These are phyloP conservation scores for Anaeromyces robustus DNA, from an alignment of 192 early-diverging fungal genomes.

Conservation along the genomic window DNA sequence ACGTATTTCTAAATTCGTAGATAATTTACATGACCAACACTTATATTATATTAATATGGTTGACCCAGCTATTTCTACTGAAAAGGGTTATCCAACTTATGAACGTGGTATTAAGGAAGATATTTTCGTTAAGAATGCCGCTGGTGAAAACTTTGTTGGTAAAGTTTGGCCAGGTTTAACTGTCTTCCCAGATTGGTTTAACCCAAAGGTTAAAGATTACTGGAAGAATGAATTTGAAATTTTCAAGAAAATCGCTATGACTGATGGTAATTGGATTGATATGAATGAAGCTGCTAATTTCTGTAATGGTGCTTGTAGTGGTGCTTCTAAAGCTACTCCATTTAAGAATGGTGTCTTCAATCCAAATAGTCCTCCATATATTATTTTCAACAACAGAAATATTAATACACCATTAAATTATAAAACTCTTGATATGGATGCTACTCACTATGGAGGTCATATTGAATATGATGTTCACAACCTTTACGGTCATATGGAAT, in stretches of 20 bases:
- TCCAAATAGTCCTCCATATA: slow-evolving; percentile 25
- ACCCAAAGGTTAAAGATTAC: slow-evolving; percentile 24
- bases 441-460: slow-evolving; percentile 26
- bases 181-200: slow-evolving; percentile 44
- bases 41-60: slow-evolving; percentile 43
- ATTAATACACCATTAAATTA: slow-evolving; percentile 15
- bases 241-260: not conserved
- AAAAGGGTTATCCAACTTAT: slow-evolving; percentile 28
- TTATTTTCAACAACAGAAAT: slow-evolving; percentile 21
- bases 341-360: not conserved
- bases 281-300: slow-evolving; percentile 57
- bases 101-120: slow-evolving; percentile 24
- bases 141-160: slow-evolving; percentile 21
- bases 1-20: slow-evolving; percentile 24
- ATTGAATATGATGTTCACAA: slow-evolving; percentile 37
- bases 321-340: not conserved
- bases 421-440: slow-evolving; percentile 26
- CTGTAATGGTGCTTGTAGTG: slow-evolving; percentile 36
- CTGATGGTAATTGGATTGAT: slow-evolving; percentile 50
- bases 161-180: slow-evolving; percentile 52
- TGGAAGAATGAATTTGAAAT: slow-evolving; percentile 27
- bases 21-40: slow-evolving; percentile 16
- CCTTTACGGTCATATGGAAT: slow-evolving; percentile 42
- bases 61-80: slow-evolving; percentile 41
- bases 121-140: slow-evolving; percentile 38